These are phyloP conservation scores for Yarrowia yakushimensis DNA, from an alignment of 805 yeast genomes.

Conservation along the genomic window DNA sequence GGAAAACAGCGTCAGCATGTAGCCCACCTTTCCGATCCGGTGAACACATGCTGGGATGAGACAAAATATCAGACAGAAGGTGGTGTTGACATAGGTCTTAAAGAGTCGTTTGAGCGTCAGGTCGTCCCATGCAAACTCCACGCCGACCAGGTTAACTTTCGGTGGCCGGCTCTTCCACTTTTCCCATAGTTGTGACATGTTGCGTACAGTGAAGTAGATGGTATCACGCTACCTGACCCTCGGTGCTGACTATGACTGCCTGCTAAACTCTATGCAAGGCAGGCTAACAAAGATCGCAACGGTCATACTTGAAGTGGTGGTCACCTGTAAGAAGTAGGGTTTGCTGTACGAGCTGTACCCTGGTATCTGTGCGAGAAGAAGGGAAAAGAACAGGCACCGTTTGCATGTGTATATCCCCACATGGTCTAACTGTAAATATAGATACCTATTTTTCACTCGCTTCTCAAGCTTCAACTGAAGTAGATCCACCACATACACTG, in stretches of 20 bases:
- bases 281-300: background rate
- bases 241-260: background rate
- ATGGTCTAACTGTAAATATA: too few relatives aligned
- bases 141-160: background rate
- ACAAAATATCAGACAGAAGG: slow-evolving; percentile 8
- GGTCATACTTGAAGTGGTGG: slow-evolving; percentile 16
- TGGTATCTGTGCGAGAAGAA: too few relatives aligned
- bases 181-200: slow-evolving; percentile 8
- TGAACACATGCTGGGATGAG: slow-evolving; percentile 5
- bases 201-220: background rate
- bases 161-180: slow-evolving; percentile 20
- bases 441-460: too few relatives aligned
- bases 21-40: slow-evolving; percentile 14
- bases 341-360: too few relatives aligned
- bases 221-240: too few relatives aligned
- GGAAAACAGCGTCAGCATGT: slow-evolving; percentile 3
- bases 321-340: background rate
- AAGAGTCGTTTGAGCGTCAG: slow-evolving; percentile 15
- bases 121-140: slow-evolving; percentile 4
- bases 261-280: background rate
- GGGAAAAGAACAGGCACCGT: too few relatives aligned
- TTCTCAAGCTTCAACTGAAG: too few relatives aligned
- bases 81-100: slow-evolving; percentile 2
- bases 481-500: too few relatives aligned
- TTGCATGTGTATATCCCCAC: too few relatives aligned